phyloP scores from a whole-genome alignment of 1,139 yeast species.

The Geotrichum fermentans region DNA sequence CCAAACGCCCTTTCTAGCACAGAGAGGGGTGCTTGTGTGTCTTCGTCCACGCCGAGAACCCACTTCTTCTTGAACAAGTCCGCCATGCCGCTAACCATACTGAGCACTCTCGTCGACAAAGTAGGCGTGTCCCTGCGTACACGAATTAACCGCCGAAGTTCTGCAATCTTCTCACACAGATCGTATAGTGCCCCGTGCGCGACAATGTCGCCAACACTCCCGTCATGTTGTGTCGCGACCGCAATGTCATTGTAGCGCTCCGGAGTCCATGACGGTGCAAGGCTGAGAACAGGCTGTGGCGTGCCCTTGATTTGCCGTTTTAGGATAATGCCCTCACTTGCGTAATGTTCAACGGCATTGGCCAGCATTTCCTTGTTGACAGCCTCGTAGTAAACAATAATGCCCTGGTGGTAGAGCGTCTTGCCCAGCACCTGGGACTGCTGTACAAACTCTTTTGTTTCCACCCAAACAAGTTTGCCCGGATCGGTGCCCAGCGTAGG shows the following conservation, averaged over 20 bases:
- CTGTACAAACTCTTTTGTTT: constrained; percentile 35
- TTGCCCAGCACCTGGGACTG: constrained; percentile 41
- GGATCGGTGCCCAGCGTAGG: constrained; percentile 23
- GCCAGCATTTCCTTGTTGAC: constrained; percentile 41
- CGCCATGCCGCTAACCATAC: constrained; percentile 11
- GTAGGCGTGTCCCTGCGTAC: constrained; percentile 21
- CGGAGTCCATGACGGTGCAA: neutral
- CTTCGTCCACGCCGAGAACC: constrained; percentile 3
- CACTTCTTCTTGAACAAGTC: constrained; percentile 1
- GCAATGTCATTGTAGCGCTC: neutral
- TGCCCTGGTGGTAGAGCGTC: constrained; percentile 43
- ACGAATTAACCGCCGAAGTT: constrained; percentile 25
- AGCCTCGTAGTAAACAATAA: constrained; percentile 41
- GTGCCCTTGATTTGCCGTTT: constrained; percentile 19
- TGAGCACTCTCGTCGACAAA: constrained; percentile 14
- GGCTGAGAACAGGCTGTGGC: neutral
- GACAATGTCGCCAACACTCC: constrained; percentile 21
- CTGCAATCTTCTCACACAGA: constrained; percentile 32
- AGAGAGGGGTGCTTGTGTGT: neutral
- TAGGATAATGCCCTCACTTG: constrained; percentile 35
- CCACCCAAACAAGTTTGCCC: constrained; percentile 29
- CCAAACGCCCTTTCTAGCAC: neutral
- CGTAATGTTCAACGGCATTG: constrained; percentile 38
- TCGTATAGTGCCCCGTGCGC: constrained; percentile 32
- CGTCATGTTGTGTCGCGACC: neutral